Percentiles rank a stretch among this genome's conserved stretches.
These are phyloP conservation scores for Bruguiera sexangula DNA, from an alignment of 345 rosid genomes.

Conservation along the genomic window DNA sequence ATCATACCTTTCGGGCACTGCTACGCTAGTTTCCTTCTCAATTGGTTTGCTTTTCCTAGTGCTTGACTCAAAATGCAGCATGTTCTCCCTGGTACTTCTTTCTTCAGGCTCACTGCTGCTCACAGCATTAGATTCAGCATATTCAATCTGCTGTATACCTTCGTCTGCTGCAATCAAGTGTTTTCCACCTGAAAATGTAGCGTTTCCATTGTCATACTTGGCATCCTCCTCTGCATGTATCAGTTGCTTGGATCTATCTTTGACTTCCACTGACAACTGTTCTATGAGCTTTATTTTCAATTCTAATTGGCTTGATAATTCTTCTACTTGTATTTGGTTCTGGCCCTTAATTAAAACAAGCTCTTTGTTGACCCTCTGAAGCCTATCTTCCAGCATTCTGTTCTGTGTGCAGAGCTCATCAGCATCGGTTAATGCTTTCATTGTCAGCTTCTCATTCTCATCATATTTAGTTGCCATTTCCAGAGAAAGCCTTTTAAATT, in stretches of 20 bases:
- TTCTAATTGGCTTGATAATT: slow-evolving; percentile 17
- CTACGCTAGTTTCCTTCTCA: neutral
- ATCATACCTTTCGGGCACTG: slow-evolving; percentile 36
- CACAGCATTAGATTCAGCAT: neutral
- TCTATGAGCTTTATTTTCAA: slow-evolving; percentile 20
- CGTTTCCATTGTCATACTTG: slow-evolving; percentile 3
- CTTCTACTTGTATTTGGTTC: slow-evolving; percentile 19
- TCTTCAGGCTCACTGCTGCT: neutral
- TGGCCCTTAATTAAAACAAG: slow-evolving; percentile 16
- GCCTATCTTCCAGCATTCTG: slow-evolving; percentile 20
- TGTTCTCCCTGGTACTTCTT: neutral
- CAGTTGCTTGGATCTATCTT: slow-evolving; percentile 14
- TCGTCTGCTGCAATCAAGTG: slow-evolving; percentile 5
- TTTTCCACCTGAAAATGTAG: slow-evolving; percentile 10
- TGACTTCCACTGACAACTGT: slow-evolving; percentile 20
- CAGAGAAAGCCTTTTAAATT: slow-evolving; percentile 26
- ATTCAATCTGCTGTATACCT: slow-evolving; percentile 5
- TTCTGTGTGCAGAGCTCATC: slow-evolving; percentile 19
- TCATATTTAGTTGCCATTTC: slow-evolving; percentile 30
- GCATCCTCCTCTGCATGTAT: slow-evolving; percentile 10
- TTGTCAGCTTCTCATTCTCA: slow-evolving; percentile 27
- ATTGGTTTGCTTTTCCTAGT: neutral
- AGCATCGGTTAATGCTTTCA: slow-evolving; percentile 14
- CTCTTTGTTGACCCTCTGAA: slow-evolving; percentile 22
- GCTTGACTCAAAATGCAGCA: neutral